Evolutionary conservation across 208 protist genomes (phyloP).

Genomic region (Acanthamoeba sp.): DNA sequence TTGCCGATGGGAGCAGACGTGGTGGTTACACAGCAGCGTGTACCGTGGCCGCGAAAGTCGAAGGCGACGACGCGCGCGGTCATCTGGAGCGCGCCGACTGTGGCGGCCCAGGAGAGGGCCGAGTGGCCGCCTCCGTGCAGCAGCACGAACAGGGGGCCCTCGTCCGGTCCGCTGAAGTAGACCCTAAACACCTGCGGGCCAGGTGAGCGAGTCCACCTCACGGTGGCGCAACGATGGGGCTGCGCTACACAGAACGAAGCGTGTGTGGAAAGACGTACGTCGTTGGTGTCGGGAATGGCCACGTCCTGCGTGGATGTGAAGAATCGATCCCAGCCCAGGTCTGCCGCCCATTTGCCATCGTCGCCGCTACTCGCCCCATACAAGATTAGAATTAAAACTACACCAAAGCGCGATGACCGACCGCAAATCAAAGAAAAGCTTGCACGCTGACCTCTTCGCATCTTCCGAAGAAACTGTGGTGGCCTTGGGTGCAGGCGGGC

Average conservation of each 20-base stretch:
- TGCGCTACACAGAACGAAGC: no score
- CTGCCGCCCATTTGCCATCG: constrained; percentile 9
- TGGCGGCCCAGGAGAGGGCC: constrained; percentile 59
- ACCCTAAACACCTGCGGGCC: constrained; percentile 37
- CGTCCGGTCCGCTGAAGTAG: constrained; percentile 38
- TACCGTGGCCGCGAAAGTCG: constrained; percentile 64
- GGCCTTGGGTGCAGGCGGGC: neutral
- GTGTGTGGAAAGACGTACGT: neutral
- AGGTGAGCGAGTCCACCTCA: no score
- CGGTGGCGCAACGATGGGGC: neutral
- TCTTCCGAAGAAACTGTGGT: neutral
- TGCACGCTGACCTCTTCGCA: neutral
- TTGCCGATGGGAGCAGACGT: no score
- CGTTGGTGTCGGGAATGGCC: neutral
- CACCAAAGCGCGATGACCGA: no score
- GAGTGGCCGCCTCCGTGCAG: constrained; percentile 73
- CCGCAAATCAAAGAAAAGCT: neutral
- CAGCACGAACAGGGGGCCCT: constrained; percentile 68
- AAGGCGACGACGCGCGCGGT: constrained; percentile 24
- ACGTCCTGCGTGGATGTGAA: neutral
- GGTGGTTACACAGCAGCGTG: no score
- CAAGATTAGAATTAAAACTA: neutral
- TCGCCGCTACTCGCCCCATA: no score
- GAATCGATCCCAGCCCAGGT: neutral
- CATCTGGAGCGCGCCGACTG: neutral